Evolutionary conservation across 495 filamentous ascomycete species (phyloP).

Genomic region (Delitschia confertaspora): DNA sequence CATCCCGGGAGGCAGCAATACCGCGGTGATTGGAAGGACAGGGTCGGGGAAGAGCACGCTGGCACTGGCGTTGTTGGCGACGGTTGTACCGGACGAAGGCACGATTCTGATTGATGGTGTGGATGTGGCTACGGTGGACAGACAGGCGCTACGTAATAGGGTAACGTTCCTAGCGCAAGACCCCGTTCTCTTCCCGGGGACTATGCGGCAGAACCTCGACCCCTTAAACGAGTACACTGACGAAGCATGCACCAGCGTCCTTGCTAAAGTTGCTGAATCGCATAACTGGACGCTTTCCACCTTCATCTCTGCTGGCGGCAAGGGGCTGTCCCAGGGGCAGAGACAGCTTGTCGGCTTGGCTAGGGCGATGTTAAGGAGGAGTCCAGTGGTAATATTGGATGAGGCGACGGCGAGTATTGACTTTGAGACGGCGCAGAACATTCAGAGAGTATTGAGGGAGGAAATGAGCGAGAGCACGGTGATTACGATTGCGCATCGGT

Average conservation of each 20-base stretch:
- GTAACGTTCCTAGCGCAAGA: constrained; percentile 59
- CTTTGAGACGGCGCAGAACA: constrained; percentile 62
- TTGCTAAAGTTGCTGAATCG: constrained; percentile 42
- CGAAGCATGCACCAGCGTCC: constrained; percentile 42
- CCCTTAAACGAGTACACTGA: constrained; percentile 37
- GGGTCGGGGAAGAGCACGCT: constrained; percentile 60
- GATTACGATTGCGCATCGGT: constrained; percentile 76
- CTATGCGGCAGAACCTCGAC: constrained; percentile 52
- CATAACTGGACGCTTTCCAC: constrained; percentile 49
- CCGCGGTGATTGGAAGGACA: constrained; percentile 54
- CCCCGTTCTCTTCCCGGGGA: constrained; percentile 54
- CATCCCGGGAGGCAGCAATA: constrained; percentile 65
- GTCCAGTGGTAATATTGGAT: constrained; percentile 25
- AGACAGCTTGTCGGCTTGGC: constrained; percentile 51
- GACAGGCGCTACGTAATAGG: constrained; percentile 49
- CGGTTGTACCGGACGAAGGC: constrained; percentile 42
- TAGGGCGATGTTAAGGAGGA: constrained; percentile 49
- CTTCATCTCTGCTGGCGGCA: constrained; percentile 49
- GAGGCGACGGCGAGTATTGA: constrained; percentile 78
- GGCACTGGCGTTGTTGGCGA: constrained; percentile 54
- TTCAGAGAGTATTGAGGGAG: constrained; percentile 65
- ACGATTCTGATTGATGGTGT: constrained; percentile 52
- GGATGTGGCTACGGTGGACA: constrained; percentile 51
- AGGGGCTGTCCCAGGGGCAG: constrained; percentile 53
- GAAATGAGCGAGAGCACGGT: constrained; percentile 73